A percentile compares a stretch with the other conserved stretches of the same genome.
These are phyloP conservation scores for Lithospermum erythrorhizon DNA, from an alignment of 257 asterid species.

Conservation along the genomic window DNA sequence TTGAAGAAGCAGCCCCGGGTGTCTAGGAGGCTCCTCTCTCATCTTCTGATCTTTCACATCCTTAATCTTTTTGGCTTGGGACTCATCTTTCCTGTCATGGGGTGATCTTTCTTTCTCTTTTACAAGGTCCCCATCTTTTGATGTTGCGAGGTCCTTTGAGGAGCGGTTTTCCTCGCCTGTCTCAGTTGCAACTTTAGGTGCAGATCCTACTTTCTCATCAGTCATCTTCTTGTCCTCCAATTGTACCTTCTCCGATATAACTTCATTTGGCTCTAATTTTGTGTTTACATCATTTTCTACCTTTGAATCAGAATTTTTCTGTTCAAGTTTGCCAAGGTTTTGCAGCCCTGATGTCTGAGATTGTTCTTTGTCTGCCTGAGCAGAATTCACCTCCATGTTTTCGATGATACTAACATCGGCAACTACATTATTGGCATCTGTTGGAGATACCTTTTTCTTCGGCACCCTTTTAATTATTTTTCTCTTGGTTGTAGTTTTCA, in stretches of 20 bases:
- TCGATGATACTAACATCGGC: constrained; percentile 15
- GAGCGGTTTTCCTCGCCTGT: constrained; percentile 20
- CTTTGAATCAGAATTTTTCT: constrained; percentile 23
- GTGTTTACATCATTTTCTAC: constrained; percentile 18
- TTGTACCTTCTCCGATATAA: constrained; percentile 19
- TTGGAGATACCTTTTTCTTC: constrained; percentile 43
- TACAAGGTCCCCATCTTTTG: constrained; percentile 32
- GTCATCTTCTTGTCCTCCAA: constrained; percentile 30
- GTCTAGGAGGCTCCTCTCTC: constrained; percentile 67
- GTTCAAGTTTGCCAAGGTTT: constrained; percentile 19
- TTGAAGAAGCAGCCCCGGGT: constrained; percentile 80
- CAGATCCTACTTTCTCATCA: constrained; percentile 24
- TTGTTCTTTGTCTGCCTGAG: constrained; percentile 19
- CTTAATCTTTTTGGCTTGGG: constrained; percentile 32
- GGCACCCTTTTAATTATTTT: constrained; percentile 66
- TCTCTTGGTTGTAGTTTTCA: constrained; percentile 52
- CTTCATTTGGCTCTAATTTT: constrained; percentile 17
- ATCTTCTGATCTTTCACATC: constrained; percentile 43
- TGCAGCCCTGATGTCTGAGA: constrained; percentile 6
- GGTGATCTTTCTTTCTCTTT: constrained; percentile 39
- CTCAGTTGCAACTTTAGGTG: constrained; percentile 30
- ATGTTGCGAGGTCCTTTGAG: constrained; percentile 25
- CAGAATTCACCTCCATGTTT: constrained; percentile 16
- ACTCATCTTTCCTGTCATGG: constrained; percentile 26
- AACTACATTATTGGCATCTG: constrained; percentile 25